A percentile compares a stretch with the other conserved stretches of the same genome.
Conservation (phyloP, 1,284 basidiomycete species). For the Jaminaea rosea region DNA sequence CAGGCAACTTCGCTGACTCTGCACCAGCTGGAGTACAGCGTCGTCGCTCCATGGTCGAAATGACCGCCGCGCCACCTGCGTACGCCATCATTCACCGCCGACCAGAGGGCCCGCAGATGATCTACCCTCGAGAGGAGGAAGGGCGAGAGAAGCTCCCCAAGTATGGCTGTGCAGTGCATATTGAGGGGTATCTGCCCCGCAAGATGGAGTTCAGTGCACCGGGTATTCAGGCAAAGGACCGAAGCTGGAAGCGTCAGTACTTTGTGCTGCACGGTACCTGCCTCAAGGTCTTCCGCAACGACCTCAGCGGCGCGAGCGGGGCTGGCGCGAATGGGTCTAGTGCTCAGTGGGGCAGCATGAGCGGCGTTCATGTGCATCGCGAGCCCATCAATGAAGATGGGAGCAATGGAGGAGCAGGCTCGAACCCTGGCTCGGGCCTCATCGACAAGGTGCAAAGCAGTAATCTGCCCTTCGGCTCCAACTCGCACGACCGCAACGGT, state of each 20-base stretch:
- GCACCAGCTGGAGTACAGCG: slow-evolving; percentile 7
- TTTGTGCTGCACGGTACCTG: slow-evolving; percentile 87
- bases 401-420: not conserved
- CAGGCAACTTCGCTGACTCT: not conserved
- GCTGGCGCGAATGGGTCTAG: no score
- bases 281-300: slow-evolving; percentile 70
- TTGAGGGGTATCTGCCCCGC: slow-evolving; percentile 73
- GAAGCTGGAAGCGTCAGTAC: slow-evolving; percentile 80
- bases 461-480: not conserved
- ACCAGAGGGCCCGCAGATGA: slow-evolving; percentile 32
- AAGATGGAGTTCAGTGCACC: slow-evolving; percentile 89
- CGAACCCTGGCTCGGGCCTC: not conserved
- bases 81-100: slow-evolving; percentile 40
- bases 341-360: slow-evolving; percentile 39
- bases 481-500: slow-evolving; percentile 8
- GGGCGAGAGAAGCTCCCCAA: slow-evolving; percentile 69
- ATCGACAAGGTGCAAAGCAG: slow-evolving; percentile 1
- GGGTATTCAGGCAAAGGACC: slow-evolving; percentile 74
- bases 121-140: slow-evolving; percentile 52
- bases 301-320: slow-evolving; percentile 15
- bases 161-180: slow-evolving; percentile 78
- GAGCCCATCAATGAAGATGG: slow-evolving; percentile 35
- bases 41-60: slow-evolving; percentile 38
- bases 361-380: slow-evolving; percentile 30
- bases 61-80: slow-evolving; percentile 29